phyloP scores from a whole-genome alignment of 164 flowering plant genomes.

The Umbellularia californica region DNA sequence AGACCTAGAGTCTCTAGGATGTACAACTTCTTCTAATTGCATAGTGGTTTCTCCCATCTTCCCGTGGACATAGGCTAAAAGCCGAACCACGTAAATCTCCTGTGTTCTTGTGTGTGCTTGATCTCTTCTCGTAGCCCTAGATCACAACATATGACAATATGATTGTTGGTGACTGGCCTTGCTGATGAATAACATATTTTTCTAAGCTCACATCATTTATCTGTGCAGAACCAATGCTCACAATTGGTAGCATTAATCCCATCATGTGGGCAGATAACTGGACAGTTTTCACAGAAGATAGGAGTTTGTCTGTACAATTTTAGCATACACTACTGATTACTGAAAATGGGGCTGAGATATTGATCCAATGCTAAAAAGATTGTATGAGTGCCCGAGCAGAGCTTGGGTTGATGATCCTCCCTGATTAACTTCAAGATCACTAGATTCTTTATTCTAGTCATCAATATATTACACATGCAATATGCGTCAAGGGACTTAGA shows the following conservation, averaged over 20 bases:
- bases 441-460: neutral
- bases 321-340: constrained; percentile 92
- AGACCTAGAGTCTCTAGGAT: too few relatives aligned
- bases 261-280: constrained; percentile 91
- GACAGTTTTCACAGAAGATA: constrained; percentile 94
- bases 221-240: constrained; percentile 90
- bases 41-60: too few relatives aligned
- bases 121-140: too few relatives aligned
- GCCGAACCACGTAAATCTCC: too few relatives aligned
- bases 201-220: neutral
- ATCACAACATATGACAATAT: too few relatives aligned
- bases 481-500: neutral
- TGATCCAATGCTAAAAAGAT: constrained; percentile 59
- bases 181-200: neutral
- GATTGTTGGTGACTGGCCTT: too few relatives aligned
- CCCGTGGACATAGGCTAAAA: too few relatives aligned
- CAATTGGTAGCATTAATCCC: constrained; percentile 74
- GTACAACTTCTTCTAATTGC: too few relatives aligned
- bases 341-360: constrained; percentile 74
- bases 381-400: neutral
- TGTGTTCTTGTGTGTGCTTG: too few relatives aligned
- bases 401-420: neutral
- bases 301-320: constrained; percentile 93
- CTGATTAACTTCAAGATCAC: neutral
- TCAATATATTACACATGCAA: neutral